Evolutionary conservation across 176 grass and related monocot genomes (phyloP).

Genomic region (Oryza punctata): DNA sequence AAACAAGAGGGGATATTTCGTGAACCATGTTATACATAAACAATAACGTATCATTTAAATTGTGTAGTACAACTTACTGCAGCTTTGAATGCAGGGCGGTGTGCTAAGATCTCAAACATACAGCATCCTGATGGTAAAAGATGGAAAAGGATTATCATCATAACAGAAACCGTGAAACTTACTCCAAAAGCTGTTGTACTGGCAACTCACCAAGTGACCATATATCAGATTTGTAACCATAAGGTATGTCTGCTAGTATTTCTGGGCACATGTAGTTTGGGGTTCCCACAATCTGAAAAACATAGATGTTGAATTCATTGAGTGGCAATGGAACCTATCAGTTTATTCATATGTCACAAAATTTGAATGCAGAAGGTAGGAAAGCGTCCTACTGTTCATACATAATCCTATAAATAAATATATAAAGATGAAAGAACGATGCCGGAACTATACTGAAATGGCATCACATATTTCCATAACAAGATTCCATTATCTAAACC

Average conservation of each 20-base stretch:
- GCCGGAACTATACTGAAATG: not conserved
- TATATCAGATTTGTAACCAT: conserved; percentile 87
- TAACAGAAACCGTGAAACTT: not conserved
- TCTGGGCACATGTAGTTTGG: conserved; percentile 94
- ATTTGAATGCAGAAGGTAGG: not conserved
- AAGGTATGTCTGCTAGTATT: conserved; percentile 83
- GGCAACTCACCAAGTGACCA: conserved; percentile 73
- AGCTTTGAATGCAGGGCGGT: conserved; percentile 79
- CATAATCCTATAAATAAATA: not conserved
- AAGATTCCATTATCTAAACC: not conserved
- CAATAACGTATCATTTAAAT: not conserved
- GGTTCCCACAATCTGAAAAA: conserved; percentile 76
- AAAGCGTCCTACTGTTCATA: not conserved
- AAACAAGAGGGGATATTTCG: conserved; percentile 19
- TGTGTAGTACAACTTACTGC: conserved; percentile 45
- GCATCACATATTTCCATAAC: not conserved
- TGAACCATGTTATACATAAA: not conserved
- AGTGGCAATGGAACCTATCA: not conserved
- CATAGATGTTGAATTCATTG: not conserved
- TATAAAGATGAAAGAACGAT: not conserved
- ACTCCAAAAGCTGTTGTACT: not conserved
- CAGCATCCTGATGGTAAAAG: conserved; percentile 69
- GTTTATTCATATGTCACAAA: not conserved
- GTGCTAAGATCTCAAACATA: conserved; percentile 95
- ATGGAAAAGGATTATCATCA: conserved; percentile 2